These are phyloP conservation scores for Scheffersomyces segobiensis DNA, from an alignment of 1,139 yeast genomes.

Conservation along the genomic window DNA sequence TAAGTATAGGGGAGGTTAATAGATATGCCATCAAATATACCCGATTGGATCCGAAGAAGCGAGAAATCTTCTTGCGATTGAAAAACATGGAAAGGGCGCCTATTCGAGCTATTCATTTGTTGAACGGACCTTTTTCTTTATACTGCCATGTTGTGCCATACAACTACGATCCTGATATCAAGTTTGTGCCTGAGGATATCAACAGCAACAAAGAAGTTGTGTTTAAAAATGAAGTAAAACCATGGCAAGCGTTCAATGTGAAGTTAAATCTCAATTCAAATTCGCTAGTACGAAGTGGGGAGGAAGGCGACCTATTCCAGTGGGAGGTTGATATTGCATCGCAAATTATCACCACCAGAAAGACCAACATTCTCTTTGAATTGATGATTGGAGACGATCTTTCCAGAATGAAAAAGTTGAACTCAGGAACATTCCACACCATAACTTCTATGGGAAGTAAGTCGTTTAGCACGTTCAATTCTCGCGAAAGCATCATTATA, in stretches of 20 bases:
- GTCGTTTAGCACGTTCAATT: neutral
- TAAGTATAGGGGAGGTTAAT: constrained; percentile 41
- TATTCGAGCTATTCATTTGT: constrained; percentile 53
- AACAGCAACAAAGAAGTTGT: constrained; percentile 31
- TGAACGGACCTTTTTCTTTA: constrained; percentile 61
- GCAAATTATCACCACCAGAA: constrained; percentile 22
- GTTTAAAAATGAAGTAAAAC: constrained; percentile 50
- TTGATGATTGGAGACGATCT: constrained; percentile 30
- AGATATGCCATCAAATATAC: constrained; percentile 35
- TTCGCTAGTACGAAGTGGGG: constrained; percentile 20
- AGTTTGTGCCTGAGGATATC: constrained; percentile 26
- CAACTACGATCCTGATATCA: constrained; percentile 39
- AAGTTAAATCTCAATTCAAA: constrained; percentile 49
- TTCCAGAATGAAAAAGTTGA: constrained; percentile 30
- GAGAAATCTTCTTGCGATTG: constrained; percentile 37
- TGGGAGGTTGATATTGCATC: constrained; percentile 25
- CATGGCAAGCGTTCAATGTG: constrained; percentile 61
- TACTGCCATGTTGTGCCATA: constrained; percentile 61
- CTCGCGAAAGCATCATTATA: neutral
- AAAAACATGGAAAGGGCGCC: constrained; percentile 52
- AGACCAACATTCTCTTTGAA: constrained; percentile 17
- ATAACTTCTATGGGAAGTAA: constrained; percentile 15
- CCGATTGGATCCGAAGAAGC: constrained; percentile 15
- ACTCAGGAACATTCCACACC: constrained; percentile 22
- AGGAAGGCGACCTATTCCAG: constrained; percentile 13